These are phyloP conservation scores for Priceomyces medius DNA, from an alignment of 805 yeast genomes.

Conservation along the genomic window DNA sequence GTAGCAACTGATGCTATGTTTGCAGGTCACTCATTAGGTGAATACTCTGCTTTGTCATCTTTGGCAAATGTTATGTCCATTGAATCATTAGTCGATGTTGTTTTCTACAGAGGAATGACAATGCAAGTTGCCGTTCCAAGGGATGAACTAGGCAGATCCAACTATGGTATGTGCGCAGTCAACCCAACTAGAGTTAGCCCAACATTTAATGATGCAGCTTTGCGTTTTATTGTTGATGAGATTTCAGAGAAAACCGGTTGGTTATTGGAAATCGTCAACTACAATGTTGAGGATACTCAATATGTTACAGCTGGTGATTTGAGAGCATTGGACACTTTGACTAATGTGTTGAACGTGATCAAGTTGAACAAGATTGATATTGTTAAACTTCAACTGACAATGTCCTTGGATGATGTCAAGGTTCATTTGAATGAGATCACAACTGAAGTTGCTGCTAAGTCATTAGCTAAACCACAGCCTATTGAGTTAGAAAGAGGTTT, in stretches of 20 bases:
- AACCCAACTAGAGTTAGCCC: conserved; percentile 91
- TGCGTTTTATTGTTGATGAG: conserved; percentile 90
- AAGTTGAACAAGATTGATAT: conserved; percentile 94
- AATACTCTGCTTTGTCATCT: conserved; percentile 95
- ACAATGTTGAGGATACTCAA: conserved; percentile 96
- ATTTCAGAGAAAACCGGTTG: conserved; percentile 81
- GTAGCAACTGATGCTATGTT: conserved; percentile 91
- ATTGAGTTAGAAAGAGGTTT: conserved; percentile 96
- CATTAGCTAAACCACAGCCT: conserved; percentile 90
- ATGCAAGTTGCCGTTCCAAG: conserved; percentile 99
- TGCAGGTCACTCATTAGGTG: conserved; percentile 99
- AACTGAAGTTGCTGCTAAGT: conserved; percentile 77
- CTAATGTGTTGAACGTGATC: conserved; percentile 89
- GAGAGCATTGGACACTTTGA: conserved; percentile 88
- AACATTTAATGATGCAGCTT: conserved; percentile 89
- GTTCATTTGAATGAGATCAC: conserved; percentile 87
- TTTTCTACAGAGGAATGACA: conserved; percentile 99
- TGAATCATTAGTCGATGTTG: conserved; percentile 95
- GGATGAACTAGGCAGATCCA: conserved; percentile 91
- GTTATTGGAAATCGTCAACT: conserved; percentile 97
- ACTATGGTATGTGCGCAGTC: conserved; percentile 98
- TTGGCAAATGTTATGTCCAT: conserved; percentile 98
- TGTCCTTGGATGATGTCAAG: conserved; percentile 85
- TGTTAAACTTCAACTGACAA: conserved; percentile 75
- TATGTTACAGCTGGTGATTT: conserved; percentile 99